These are phyloP conservation scores for Globisporangium spinosum DNA, from an alignment of 352 stramenopile genomes.

Conservation along the genomic window DNA sequence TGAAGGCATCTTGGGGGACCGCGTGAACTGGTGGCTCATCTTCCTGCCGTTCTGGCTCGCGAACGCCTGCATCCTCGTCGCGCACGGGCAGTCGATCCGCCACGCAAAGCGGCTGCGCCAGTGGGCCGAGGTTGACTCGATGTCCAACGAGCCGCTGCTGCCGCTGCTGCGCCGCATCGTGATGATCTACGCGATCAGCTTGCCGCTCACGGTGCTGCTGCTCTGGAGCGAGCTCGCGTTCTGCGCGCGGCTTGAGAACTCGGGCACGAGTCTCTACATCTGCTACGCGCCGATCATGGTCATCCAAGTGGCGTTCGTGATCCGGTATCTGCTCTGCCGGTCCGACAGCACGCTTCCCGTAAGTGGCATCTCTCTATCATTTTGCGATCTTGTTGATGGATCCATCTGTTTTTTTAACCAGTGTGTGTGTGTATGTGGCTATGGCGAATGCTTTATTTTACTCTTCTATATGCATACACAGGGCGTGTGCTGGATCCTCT, in stretches of 20 bases:
- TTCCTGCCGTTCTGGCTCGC: slow-evolving; percentile 81
- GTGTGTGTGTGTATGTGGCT: not conserved
- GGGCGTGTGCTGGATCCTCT: slow-evolving; percentile 73
- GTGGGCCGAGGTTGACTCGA: slow-evolving; percentile 76
- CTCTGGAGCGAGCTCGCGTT: slow-evolving; percentile 84
- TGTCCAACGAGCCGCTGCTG: slow-evolving; percentile 80
- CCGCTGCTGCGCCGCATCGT: slow-evolving; percentile 73
- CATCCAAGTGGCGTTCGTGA: slow-evolving; percentile 77
- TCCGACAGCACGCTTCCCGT: slow-evolving; percentile 75
- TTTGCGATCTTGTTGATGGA: not conserved
- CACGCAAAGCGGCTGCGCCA: slow-evolving; percentile 62
- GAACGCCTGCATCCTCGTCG: slow-evolving; percentile 55
- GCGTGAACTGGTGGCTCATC: slow-evolving; percentile 78
- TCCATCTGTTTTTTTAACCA: slow-evolving; percentile 2
- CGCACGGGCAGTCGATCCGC: slow-evolving; percentile 57
- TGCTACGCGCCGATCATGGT: slow-evolving; percentile 78
- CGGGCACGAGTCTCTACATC: slow-evolving; percentile 66
- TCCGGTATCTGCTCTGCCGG: slow-evolving; percentile 76
- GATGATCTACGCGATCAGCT: slow-evolving; percentile 68
- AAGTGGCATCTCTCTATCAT: slow-evolving; percentile 14
- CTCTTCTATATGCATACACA: slow-evolving; percentile 22
- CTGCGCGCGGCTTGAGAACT: slow-evolving; percentile 61
- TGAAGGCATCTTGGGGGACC: slow-evolving; percentile 56
- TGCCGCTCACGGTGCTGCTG: slow-evolving; percentile 65
- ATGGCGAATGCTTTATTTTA: slow-evolving; percentile 1